Percentiles rank a stretch among this genome's conserved stretches.
These are phyloP conservation scores for Phyllosticta ampelicida DNA, from an alignment of 2,329 filamentous ascomycete genomes.

Conservation along the genomic window DNA sequence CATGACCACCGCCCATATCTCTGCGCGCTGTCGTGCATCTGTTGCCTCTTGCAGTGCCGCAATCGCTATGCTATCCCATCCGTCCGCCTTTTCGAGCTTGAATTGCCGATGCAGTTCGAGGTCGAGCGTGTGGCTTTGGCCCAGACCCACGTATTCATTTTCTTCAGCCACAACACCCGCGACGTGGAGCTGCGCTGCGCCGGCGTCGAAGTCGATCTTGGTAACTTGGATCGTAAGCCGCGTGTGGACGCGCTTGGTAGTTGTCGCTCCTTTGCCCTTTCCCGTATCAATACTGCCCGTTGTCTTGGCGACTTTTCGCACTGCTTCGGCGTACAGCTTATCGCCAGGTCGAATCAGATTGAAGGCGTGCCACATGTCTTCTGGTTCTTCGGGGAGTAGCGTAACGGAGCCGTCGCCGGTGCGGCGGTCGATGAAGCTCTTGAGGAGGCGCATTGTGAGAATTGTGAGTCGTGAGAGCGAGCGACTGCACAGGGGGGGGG, in stretches of 20 bases:
- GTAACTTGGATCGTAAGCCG: constrained; percentile 56
- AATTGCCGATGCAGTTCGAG: constrained; percentile 83
- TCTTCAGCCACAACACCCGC: constrained; percentile 54
- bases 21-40: constrained; percentile 66
- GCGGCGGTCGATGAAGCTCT: constrained; percentile 51
- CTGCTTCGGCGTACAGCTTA: constrained; percentile 52
- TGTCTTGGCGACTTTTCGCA: constrained; percentile 50
- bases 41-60: constrained; percentile 70
- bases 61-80: constrained; percentile 85
- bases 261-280: constrained; percentile 49
- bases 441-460: constrained; percentile 52
- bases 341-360: constrained; percentile 60
- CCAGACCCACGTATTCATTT: constrained; percentile 56
- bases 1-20: constrained; percentile 86
- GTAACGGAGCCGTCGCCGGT: constrained; percentile 56
- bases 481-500: background rate
- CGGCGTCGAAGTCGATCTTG: constrained; percentile 57
- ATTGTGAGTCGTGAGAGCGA: background rate
- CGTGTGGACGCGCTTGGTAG: constrained; percentile 53
- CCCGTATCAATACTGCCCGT: constrained; percentile 27
- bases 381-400: constrained; percentile 59
- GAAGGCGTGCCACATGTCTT: constrained; percentile 73
- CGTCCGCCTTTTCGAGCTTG: constrained; percentile 68
- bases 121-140: constrained; percentile 63
- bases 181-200: constrained; percentile 57